These are phyloP conservation scores for Chrysoporthe puriensis DNA, from an alignment of 2,329 filamentous ascomycete genomes.

Conservation along the genomic window DNA sequence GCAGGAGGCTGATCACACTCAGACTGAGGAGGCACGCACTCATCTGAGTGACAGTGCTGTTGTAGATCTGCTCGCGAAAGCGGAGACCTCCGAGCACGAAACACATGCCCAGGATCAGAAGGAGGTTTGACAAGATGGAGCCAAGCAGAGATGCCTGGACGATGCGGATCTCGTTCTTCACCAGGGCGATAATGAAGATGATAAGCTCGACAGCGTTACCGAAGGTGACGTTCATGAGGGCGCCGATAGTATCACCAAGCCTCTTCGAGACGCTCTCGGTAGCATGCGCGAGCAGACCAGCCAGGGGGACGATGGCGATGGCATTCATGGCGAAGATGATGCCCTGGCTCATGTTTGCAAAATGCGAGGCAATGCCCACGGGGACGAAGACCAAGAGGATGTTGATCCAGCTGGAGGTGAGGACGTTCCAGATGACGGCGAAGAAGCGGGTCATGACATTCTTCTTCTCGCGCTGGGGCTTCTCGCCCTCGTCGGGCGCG, in stretches of 20 bases:
- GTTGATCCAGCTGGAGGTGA: constrained; percentile 69
- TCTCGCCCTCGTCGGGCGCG: constrained; percentile 11
- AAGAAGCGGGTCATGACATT: constrained; percentile 42
- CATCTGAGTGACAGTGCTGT: constrained; percentile 95
- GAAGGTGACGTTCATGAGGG: constrained; percentile 76
- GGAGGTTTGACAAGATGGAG: constrained; percentile 84
- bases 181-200: constrained; percentile 56
- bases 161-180: constrained; percentile 78
- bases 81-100: constrained; percentile 86
- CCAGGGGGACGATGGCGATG: constrained; percentile 74
- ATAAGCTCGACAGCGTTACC: constrained; percentile 81
- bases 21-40: constrained; percentile 89
- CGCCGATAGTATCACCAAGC: constrained; percentile 73
- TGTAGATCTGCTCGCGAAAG: constrained; percentile 91
- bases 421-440: constrained; percentile 52
- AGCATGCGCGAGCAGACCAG: constrained; percentile 71
- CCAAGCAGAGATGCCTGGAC: constrained; percentile 90
- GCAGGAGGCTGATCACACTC: constrained; percentile 84
- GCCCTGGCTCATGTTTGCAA: constrained; percentile 57
- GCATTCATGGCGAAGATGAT: constrained; percentile 76
- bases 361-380: constrained; percentile 70
- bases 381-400: constrained; percentile 78
- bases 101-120: constrained; percentile 89
- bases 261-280: constrained; percentile 75
- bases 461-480: constrained; percentile 28